phyloP scores from a whole-genome alignment of 1,139 yeast genomes.

The Geotrichum restrictum region DNA sequence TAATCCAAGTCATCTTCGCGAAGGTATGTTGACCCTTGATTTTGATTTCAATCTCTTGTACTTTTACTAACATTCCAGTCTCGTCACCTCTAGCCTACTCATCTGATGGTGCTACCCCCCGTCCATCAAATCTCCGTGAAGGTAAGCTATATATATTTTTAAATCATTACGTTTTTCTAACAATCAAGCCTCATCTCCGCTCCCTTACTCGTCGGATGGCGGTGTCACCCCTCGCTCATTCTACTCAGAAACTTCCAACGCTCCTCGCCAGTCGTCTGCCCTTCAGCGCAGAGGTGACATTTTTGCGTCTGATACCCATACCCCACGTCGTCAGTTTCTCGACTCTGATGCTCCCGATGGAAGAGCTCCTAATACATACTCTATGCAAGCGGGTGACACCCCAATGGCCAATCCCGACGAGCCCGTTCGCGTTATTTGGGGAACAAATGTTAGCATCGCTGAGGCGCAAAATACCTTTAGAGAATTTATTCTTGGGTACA shows the following conservation, averaged over 20 bases:
- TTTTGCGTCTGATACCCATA: constrained; percentile 13
- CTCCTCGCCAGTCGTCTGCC: neutral
- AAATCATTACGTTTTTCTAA: neutral
- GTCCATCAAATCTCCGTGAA: too few relatives aligned
- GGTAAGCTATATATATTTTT: too few relatives aligned
- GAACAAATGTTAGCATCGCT: constrained; percentile 90
- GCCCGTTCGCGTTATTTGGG: constrained; percentile 94
- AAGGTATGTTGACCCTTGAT: constrained; percentile 6
- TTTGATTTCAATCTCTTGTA: neutral
- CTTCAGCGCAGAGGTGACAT: constrained; percentile 15
- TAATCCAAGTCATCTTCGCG: constrained; percentile 23
- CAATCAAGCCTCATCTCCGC: constrained; percentile 13
- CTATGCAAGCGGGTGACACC: constrained; percentile 15
- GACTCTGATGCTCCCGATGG: constrained; percentile 9
- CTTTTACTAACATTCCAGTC: neutral
- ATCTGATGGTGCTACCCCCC: constrained; percentile 9
- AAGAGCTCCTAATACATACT: constrained; percentile 15
- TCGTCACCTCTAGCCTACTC: constrained; percentile 17
- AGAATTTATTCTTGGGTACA: constrained; percentile 78
- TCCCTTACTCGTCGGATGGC: constrained; percentile 14
- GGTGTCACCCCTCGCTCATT: constrained; percentile 3
- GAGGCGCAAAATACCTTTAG: constrained; percentile 79
- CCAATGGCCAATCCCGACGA: constrained; percentile 43
- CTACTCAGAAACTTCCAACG: constrained; percentile 5
- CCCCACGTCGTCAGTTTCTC: constrained; percentile 11